Evolutionary conservation across 352 stramenopile genomes (phyloP), one percentile per base, ranked within the genome.

Genomic region (Pythium folliculosum): DNA sequence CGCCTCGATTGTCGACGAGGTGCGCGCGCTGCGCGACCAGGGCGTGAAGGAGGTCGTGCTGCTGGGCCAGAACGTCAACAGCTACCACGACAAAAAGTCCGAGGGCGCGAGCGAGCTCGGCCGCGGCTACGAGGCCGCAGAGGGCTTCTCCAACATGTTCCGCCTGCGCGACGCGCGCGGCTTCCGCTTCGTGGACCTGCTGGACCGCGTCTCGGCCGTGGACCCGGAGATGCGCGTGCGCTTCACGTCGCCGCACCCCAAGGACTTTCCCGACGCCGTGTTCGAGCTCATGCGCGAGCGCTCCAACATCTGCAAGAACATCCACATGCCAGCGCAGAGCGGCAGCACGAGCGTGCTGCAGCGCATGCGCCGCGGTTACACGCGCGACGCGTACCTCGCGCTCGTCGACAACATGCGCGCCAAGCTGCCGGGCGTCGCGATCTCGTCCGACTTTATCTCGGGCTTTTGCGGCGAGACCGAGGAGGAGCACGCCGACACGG

Each of bases 11-110:
- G 74, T 99, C 3, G 87, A 97, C 47, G 97, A 99, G 77, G 96
- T 99, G 48, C 78, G 76, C 49, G 60, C 82, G 19, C 76, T 99
- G 51, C 73, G 89, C 16, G 82, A 96, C 63, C 77, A 98, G 51
- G 95, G 92, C 50, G 90, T 99, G 21, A 99, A 99, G 73, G 98
- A 99, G 73, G 87, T 99, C 16, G 91, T 98, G 55, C 81, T 99
- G 35, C 82, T 99, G n/a, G 98, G 98, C 43, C 98, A 99, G 79
- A 99, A 99, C 78, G 98, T 99, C 48, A 99, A 99, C 81, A 98
- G 91, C 58, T 99, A 99, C 77, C 96, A 99, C 76, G 97, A 99
- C 81, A 92, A 85, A 25, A 83, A 90, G 64, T 93, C 84, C 0
- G 79, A 89, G 48, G 86, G 81, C 19, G 86, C 86, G 17, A 51